Base-by-base conservation (phyloP, 306 rosid genomes). In the Morella rubra region DNA sequence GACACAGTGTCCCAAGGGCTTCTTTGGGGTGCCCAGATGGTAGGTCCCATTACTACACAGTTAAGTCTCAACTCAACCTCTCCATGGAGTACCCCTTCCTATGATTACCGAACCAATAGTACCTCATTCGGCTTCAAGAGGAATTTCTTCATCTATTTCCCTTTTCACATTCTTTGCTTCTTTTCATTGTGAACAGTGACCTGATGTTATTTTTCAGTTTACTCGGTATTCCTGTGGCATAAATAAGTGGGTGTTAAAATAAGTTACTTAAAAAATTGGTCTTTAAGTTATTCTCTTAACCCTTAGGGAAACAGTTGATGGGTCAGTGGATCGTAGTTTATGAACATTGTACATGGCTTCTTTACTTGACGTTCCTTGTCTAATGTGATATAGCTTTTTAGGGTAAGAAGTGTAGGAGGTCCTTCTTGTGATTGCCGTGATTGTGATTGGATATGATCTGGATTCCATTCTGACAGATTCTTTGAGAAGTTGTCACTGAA, bases 71-170 rank as follows among this genome's bases (percentile, higher is more conserved):
- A 24, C 67, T 61, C 32, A 32, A 24, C 66, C 66, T 59, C 16
- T 59, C 41, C 66, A 59, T 41, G 5, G 66, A 41, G 66, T 22
- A 59, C 42, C 69, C 7, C 45, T 37, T 62, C 69, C 69, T 62
- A 62, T 37, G 1, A 12, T 62, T 37, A 60, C 66, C 66, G 13
- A 27, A 60, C 15, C 16, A 60, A 60, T 60, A 27, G 44, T 27
- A 24, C 42, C 66, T 24, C 41, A 12, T 42, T 60, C 12, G 44
- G 66, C 66, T 60, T 27, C 37, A 24, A 32, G 66, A 27, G 42
- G 45, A 13, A 32, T 62, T 62, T 37, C 12, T 40, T 37, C 45
- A 32, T 61, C 5, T 32, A 14, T 61, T 13, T 61, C 20, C 32
- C 44, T 32, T 61, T 61, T 61, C n/a, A 32, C 19, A 61, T 61